Percentiles rank a stretch among this genome's conserved stretches.
These are phyloP conservation scores for Collybia sordida DNA, from an alignment of 768 basidiomycete genomes.

Conservation along the genomic window DNA sequence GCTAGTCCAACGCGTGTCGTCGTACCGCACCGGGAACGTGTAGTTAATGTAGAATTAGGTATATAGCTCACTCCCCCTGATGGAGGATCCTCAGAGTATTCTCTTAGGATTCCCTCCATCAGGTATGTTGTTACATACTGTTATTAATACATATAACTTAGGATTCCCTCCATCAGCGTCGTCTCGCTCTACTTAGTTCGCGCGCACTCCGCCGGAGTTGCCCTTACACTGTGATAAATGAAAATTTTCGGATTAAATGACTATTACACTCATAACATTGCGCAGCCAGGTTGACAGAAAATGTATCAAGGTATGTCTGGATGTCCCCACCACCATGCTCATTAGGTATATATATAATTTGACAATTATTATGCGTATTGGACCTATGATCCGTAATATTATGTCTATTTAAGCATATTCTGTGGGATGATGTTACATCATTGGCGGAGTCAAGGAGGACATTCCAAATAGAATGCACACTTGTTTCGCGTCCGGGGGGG, in stretches of 20 bases:
- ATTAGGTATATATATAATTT: neutral
- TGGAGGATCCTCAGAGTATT: too few species aligned
- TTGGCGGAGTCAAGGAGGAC: neutral
- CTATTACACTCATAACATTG: neutral
- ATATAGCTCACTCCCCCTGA: too few species aligned
- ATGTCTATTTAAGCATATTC: neutral
- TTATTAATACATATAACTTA: too few species aligned
- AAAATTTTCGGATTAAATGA: neutral
- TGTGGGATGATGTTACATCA: neutral
- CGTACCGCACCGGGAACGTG: too few species aligned
- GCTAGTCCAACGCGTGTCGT: too few species aligned
- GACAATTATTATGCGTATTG: neutral
- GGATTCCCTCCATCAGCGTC: too few species aligned
- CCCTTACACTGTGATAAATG: neutral
- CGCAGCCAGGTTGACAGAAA: neutral
- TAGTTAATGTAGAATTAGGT: too few species aligned
- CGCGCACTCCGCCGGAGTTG: too few species aligned
- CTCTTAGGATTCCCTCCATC: too few species aligned
- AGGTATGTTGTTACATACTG: too few species aligned
- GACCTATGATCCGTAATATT: neutral
- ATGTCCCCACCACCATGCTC: neutral
- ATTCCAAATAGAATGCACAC: constrained; percentile 2
- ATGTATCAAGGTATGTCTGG: neutral
- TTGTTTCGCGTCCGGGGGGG: constrained; percentile 1
- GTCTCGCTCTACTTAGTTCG: too few species aligned